Percentiles rank a stretch among this genome's conserved stretches.
These are phyloP conservation scores for Starmera stellimalicola DNA, from an alignment of 1,139 yeast genomes.

Conservation along the genomic window DNA sequence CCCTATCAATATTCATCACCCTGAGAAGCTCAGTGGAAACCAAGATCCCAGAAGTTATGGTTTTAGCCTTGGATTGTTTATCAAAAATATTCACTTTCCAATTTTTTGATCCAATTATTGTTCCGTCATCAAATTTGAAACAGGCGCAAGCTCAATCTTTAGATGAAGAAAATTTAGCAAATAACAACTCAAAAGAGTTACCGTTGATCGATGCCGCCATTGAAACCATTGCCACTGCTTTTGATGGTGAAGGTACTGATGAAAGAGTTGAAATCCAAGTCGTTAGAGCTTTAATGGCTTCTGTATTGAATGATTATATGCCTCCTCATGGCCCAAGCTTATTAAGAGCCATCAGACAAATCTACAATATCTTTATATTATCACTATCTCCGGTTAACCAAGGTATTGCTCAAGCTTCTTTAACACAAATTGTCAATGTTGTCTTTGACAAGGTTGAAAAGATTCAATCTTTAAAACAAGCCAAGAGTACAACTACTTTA, in stretches of 20 bases:
- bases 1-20: constrained; percentile 49
- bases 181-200: constrained; percentile 35
- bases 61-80: constrained; percentile 53
- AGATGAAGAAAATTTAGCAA: constrained; percentile 20
- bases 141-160: constrained; percentile 21
- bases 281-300: constrained; percentile 82
- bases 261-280: constrained; percentile 85
- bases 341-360: constrained; percentile 84
- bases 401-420: constrained; percentile 89
- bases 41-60: constrained; percentile 39
- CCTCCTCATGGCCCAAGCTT: constrained; percentile 89
- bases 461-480: constrained; percentile 10
- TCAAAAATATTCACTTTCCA: constrained; percentile 60
- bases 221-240: constrained; percentile 75
- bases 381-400: constrained; percentile 79
- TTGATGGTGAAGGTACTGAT: constrained; percentile 88
- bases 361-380: constrained; percentile 82
- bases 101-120: constrained; percentile 40
- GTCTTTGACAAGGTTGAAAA: constrained; percentile 67
- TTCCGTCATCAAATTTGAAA: constrained; percentile 29
- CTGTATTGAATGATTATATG: constrained; percentile 68
- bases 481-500: constrained; percentile 5
- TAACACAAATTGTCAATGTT: constrained; percentile 82
- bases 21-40: constrained; percentile 50
- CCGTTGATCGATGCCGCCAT: constrained; percentile 77